Evolutionary conservation across 164 flowering plant genomes (phyloP), one percentile per base, ranked within the genome.

Genomic region (Vitis rotundifolia): DNA sequence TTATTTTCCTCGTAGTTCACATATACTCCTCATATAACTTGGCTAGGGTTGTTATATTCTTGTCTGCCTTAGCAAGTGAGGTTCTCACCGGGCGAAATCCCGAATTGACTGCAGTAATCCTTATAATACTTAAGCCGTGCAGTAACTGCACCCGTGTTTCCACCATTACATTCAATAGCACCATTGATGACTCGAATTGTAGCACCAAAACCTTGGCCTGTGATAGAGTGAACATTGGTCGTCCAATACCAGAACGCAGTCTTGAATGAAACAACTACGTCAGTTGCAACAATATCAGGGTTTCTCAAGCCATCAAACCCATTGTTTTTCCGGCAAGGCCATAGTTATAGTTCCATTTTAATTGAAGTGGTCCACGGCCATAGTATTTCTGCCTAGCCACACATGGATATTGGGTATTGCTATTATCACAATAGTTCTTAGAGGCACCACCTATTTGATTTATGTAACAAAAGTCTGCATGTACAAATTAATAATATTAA

Each of bases 341-440:
- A 63, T 90, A 88, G 79, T 90, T 90, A 83, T 56, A 90, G 68
- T 90, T 90, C 92, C 91, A 88, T 11, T 88, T 73, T 28, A 90
- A 63, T 47, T 88, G 95, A 49, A 90, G 59, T 1, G 91, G 91
- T 47, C 95, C 92, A 5, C 91, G 82, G 11, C 88, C 90, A 64
- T 70, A 84, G 81, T 88, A 88, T 0, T 65, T 56, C 71, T 83
- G 85, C 49, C 68, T 68, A 2, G 85, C 51, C 13, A 37, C 73
- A 71, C 92, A 88, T 9, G 84, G 87, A 49, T 77, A 86, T 53
- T 76, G 71, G 11, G 83, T 78, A 76, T 73, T 71, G 10, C 3
- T 65, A 55, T 69, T 68, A 63, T 86, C 85, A 50, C 89, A 88
- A 71, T 86, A 84, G 78, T 86, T 79, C 67, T 59, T 75, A 0